Percentiles rank a stretch among this genome's conserved stretches.
Evolutionary conservation across 768 basidiomycete genomes (phyloP).

Genomic region (Boletus vinaceobasis): DNA sequence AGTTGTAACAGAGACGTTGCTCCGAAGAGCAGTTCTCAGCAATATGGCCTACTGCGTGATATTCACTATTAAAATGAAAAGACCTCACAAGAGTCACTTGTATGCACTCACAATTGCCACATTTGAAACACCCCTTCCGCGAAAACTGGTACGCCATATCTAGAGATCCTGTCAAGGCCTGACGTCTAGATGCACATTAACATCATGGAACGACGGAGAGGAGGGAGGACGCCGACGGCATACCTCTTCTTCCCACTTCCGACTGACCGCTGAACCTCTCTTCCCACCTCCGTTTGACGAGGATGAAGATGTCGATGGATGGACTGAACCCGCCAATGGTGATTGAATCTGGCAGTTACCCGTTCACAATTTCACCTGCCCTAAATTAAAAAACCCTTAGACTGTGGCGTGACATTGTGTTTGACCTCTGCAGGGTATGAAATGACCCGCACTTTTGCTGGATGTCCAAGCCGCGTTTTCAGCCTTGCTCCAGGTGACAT

Average conservation of each 20-base stretch:
- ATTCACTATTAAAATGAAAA: constrained; percentile 14
- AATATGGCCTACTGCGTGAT: constrained; percentile 76
- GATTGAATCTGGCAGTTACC: constrained; percentile 4
- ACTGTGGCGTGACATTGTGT: constrained; percentile 23
- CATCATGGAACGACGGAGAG: constrained; percentile 7
- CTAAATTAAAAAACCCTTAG: constrained; percentile 28
- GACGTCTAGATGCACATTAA: constrained; percentile 34
- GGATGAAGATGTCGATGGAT: constrained; percentile 45
- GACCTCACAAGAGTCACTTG: constrained; percentile 6
- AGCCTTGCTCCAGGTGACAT: constrained; percentile 8
- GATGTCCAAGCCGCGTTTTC: constrained; percentile 9
- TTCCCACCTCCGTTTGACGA: constrained; percentile 65
- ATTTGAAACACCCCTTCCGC: constrained; percentile 91
- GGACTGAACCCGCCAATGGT: constrained; percentile 19
- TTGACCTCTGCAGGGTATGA: constrained; percentile 10
- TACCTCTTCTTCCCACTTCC: constrained; percentile 77
- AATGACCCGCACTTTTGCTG: constrained; percentile 4
- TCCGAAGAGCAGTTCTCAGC: constrained; percentile 89
- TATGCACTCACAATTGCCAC: constrained; percentile 74
- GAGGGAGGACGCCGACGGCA: constrained; percentile 13
- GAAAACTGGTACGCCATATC: constrained; percentile 79
- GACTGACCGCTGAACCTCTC: constrained; percentile 59
- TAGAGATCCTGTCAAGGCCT: constrained; percentile 41
- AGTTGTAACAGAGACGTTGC: constrained; percentile 91
- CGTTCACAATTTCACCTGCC: constrained; percentile 29